Evolutionary conservation across 345 rosid genomes (phyloP).

Genomic region (Litchi chinensis): DNA sequence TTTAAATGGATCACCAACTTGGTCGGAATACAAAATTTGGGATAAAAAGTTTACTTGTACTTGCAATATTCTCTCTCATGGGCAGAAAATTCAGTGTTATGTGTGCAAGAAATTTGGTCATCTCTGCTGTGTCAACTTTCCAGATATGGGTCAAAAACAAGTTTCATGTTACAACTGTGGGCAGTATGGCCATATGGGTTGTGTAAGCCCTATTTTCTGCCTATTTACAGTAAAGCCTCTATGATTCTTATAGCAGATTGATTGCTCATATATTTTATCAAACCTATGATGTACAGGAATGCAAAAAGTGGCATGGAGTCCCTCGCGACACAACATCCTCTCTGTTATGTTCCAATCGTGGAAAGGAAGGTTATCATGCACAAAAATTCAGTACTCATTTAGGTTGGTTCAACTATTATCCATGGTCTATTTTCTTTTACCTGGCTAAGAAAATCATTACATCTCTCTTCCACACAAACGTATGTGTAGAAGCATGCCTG

Average conservation of each 20-base stretch:
- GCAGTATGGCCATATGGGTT: constrained; percentile 33
- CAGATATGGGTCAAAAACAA: constrained; percentile 7
- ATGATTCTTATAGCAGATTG: neutral
- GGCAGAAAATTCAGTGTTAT: constrained; percentile 40
- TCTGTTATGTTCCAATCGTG: constrained; percentile 23
- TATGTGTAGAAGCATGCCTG: neutral
- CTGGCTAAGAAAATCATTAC: too few species aligned
- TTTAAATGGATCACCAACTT: neutral
- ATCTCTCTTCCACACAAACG: too few species aligned
- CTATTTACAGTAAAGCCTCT: neutral
- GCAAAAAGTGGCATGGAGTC: constrained; percentile 1
- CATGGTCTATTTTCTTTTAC: neutral
- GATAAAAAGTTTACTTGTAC: neutral
- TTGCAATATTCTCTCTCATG: neutral
- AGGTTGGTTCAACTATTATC: constrained; percentile 13
- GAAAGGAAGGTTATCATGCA: constrained; percentile 34
- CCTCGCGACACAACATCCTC: neutral
- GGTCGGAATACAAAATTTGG: neutral
- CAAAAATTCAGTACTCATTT: constrained; percentile 8
- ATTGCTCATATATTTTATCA: constrained; percentile 8
- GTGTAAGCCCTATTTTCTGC: constrained; percentile 28
- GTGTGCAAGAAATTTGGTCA: constrained; percentile 42
- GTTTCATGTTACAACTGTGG: constrained; percentile 40
- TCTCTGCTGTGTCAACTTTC: constrained; percentile 29
- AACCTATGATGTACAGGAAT: constrained; percentile 20